These are phyloP conservation scores for Penicillium ochrochloron DNA, from an alignment of 495 filamentous ascomycete species.

Conservation along the genomic window DNA sequence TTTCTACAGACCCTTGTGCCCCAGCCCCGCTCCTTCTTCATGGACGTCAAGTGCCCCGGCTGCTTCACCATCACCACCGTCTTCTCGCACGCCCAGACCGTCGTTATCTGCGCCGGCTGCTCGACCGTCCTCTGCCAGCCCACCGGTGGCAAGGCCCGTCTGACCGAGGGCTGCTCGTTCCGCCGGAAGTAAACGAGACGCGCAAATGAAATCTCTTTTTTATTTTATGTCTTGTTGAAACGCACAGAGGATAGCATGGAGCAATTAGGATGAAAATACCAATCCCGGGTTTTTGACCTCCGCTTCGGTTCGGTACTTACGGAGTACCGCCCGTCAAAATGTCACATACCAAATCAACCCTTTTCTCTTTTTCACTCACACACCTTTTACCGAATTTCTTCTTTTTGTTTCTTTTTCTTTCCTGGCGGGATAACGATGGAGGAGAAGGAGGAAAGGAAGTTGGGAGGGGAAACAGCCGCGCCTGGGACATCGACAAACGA, in stretches of 20 bases:
- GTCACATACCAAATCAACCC: conserved; percentile 39
- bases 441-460: not conserved
- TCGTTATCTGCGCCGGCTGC: conserved; percentile 98
- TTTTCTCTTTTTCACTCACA: conserved; percentile 24
- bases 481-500: not conserved
- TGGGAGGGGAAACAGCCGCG: not conserved
- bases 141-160: conserved; percentile 94
- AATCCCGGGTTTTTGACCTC: conserved; percentile 29
- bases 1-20: conserved; percentile 81
- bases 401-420: conserved; percentile 12
- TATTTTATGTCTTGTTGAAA: conserved; percentile 39
- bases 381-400: conserved; percentile 6
- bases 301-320: conserved; percentile 28
- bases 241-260: conserved; percentile 41
- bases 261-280: conserved; percentile 43
- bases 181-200: conserved; percentile 87
- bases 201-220: conserved; percentile 39
- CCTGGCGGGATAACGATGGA: conserved; percentile 18
- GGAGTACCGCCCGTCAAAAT: conserved; percentile 35
- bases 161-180: conserved; percentile 99
- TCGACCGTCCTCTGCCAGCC: conserved; percentile 97
- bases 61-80: conserved; percentile 99
- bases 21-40: conserved; percentile 97
- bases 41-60: conserved; percentile 99
- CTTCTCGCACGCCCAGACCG: conserved; percentile 99